These are phyloP conservation scores for Neurospora sp. DNA, from an alignment of 495 filamentous ascomycete genomes.

Conservation along the genomic window DNA sequence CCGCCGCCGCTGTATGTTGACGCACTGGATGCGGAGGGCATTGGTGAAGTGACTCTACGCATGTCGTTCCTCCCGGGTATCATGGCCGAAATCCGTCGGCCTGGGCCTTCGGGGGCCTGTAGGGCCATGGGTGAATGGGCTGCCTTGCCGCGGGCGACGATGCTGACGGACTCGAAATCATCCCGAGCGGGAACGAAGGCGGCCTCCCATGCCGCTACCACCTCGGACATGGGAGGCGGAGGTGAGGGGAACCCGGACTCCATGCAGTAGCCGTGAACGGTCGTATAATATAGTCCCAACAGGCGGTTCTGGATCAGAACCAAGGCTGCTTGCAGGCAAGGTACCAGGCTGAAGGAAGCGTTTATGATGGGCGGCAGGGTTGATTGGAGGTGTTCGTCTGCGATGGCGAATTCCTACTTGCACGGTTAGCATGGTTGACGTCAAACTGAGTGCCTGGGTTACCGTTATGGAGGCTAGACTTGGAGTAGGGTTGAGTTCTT, in stretches of 20 bases:
- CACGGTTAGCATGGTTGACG: slow-evolving; percentile 7
- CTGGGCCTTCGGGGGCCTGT: slow-evolving; percentile 14
- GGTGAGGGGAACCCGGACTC: slow-evolving; percentile 62
- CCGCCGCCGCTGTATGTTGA: background rate
- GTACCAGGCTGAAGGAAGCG: slow-evolving; percentile 68
- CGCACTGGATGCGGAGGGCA: background rate
- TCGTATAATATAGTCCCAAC: slow-evolving; percentile 76
- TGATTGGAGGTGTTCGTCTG: slow-evolving; percentile 71
- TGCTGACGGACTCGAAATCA: slow-evolving; percentile 62
- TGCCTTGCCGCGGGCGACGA: slow-evolving; percentile 64
- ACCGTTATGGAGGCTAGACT: background rate
- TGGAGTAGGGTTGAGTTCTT: slow-evolving; percentile 9
- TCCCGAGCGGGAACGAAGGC: slow-evolving; percentile 55
- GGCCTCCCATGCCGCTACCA: slow-evolving; percentile 59
- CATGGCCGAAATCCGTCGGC: slow-evolving; percentile 25
- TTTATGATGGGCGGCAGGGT: slow-evolving; percentile 66
- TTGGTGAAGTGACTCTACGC: background rate
- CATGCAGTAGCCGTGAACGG: slow-evolving; percentile 66
- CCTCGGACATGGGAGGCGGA: slow-evolving; percentile 60
- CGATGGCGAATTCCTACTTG: slow-evolving; percentile 61
- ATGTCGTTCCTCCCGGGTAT: slow-evolving; percentile 14
- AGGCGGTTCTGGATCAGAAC: slow-evolving; percentile 77
- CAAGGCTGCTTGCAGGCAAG: slow-evolving; percentile 62
- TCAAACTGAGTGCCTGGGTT: background rate
- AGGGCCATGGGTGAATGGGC: slow-evolving; percentile 51